Conservation (phyloP, 2,329 filamentous ascomycete genomes). For the Xylariaceae sp. region DNA sequence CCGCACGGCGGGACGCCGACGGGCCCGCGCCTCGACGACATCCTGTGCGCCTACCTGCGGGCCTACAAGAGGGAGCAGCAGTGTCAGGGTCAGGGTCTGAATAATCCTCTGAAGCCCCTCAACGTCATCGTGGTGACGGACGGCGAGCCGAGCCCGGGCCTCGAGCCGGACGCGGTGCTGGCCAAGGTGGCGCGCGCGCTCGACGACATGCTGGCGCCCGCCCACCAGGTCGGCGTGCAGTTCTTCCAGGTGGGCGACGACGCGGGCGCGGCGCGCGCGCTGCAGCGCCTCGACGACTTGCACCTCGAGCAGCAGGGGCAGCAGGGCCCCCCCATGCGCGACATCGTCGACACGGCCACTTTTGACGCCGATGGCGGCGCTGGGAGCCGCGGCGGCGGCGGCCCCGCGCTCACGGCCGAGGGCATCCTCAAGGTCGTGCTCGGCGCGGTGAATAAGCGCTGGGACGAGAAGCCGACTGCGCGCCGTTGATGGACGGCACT, state of each 20-base stretch:
- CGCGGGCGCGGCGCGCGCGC: slow-evolving; percentile 50
- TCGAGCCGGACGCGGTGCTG: slow-evolving; percentile 59
- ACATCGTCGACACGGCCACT: slow-evolving; percentile 91
- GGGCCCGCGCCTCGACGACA: slow-evolving; percentile 60
- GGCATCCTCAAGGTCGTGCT: slow-evolving; percentile 76
- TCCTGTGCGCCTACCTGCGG: slow-evolving; percentile 65
- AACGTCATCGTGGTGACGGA: slow-evolving; percentile 95
- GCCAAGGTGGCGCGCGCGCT: slow-evolving; percentile 61
- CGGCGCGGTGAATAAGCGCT: slow-evolving; percentile 62
- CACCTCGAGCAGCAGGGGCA: slow-evolving; percentile 46
- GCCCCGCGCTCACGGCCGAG: slow-evolving; percentile 50
- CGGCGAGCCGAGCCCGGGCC: slow-evolving; percentile 72
- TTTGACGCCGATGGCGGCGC: no score
- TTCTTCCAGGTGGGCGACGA: slow-evolving; percentile 93
- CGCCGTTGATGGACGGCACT: no score
- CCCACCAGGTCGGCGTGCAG: slow-evolving; percentile 83
- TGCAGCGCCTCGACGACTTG: slow-evolving; percentile 70
- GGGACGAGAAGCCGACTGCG: no score
- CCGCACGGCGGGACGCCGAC: slow-evolving; percentile 68
- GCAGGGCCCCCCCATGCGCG: no score
- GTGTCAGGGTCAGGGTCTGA: slow-evolving; percentile 20
- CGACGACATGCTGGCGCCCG: slow-evolving; percentile 59
- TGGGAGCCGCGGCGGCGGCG: slow-evolving; percentile 66
- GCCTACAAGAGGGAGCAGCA: no score
- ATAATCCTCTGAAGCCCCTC: no score